Conservation (phyloP, 148 eudicot species). For the Arbutus unedo region DNA sequence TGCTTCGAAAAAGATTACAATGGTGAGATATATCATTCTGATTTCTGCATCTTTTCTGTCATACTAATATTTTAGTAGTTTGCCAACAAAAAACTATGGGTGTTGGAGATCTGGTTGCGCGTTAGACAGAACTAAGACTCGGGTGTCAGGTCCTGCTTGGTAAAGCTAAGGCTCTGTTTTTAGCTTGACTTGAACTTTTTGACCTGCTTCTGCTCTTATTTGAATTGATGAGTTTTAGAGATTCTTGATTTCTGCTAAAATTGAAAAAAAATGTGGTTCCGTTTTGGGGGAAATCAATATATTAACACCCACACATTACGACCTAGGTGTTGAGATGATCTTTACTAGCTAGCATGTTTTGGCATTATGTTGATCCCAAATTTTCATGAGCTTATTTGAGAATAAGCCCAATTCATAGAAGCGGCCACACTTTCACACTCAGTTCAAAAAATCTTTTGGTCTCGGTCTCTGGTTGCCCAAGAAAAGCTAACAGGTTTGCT, state of each 20-base stretch:
- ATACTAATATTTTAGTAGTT: neutral
- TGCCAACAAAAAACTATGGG: neutral
- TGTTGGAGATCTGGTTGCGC: neutral
- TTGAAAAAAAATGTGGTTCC: neutral
- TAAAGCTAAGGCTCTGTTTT: neutral
- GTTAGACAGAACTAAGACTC: neutral
- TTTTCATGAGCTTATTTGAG: no score
- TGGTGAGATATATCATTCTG: slow-evolving; percentile 31
- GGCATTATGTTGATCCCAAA: no score
- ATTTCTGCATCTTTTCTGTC: neutral
- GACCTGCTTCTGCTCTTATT: neutral
- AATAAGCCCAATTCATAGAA: no score
- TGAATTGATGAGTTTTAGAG: neutral
- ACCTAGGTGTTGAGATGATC: no score
- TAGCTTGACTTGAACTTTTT: slow-evolving; percentile 16
- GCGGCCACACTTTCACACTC: no score
- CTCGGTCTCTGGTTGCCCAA: neutral
- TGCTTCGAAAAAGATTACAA: slow-evolving; percentile 63
- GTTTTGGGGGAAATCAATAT: no score
- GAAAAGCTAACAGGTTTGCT: neutral
- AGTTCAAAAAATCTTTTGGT: no score
- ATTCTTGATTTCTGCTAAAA: neutral
- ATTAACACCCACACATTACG: no score
- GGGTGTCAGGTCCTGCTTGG: neutral
- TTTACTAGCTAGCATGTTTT: no score